Evolutionary conservation across 441 rosid genomes (phyloP), one percentile per base, ranked within the genome.

Genomic region (Raphanus hybrid): DNA sequence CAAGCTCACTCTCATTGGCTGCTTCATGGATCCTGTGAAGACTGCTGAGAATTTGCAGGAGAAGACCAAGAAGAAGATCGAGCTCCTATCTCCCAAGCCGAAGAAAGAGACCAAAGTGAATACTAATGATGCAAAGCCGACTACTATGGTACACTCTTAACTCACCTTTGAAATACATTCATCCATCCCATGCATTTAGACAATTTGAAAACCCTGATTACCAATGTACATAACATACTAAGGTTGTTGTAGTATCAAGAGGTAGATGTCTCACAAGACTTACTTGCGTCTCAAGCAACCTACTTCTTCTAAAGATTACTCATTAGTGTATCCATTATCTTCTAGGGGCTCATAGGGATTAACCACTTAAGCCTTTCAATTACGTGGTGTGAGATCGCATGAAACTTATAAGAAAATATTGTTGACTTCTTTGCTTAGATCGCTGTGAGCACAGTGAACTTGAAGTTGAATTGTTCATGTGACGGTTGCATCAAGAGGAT

Each of bases 11-110:
- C 87, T 90, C 6, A 27, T 37, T 1, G 97, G 94, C 7, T 80
- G 79, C 10, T 80, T 80, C 10, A 84, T 88, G 72, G 90, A 92
- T 54, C 94, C 97, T 16, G 61, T 74, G 54, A 77, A 87, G 83
- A 74, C 85, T 62, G 73, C 80, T 5, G 91, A 88, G 32, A 73
- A 61, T 26, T 65, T 92, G 62, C 85, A 84, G 67, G 68, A 34
- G 23, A 85, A 80, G 77, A 82, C 82, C 29, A 88, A 77, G 78
- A 92, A 91, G 87, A 86, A 85, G 43, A 82, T 89, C 3, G 91
- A 90, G 48, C 82, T 92, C 4, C 10, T 92, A 52, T 91, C 92
- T 73, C 97, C 97, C 3, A 92, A 86, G 52, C 85, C 90, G 29
- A 90, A 84, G 81, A 90, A 90, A 70, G 91, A 80, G 5, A 63